Percentiles rank a stretch among this genome's conserved stretches.
phyloP scores from a whole-genome alignment of 2,329 filamentous ascomycete genomes.

The Botrytis fragariae region DNA sequence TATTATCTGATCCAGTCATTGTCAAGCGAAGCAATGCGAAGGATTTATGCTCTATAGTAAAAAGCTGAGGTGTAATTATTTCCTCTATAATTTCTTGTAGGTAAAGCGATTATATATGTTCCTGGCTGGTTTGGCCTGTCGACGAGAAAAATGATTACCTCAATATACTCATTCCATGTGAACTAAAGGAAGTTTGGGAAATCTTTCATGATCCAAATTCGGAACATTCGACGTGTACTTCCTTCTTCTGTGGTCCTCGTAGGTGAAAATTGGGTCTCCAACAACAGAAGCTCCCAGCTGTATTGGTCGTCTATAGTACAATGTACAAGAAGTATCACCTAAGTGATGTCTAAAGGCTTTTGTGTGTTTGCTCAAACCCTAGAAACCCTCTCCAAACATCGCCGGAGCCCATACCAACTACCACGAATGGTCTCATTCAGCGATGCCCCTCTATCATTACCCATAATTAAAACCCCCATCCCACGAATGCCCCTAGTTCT shows the following conservation, averaged over 20 bases:
- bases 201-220: not conserved
- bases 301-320: slow-evolving; percentile 39
- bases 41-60: not conserved
- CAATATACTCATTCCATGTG: slow-evolving; percentile 1
- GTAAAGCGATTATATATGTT: not conserved
- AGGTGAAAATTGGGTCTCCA: slow-evolving; percentile 19
- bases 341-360: slow-evolving; percentile 38
- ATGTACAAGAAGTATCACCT: slow-evolving; percentile 40
- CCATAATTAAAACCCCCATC: slow-evolving; percentile 32
- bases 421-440: slow-evolving; percentile 22
- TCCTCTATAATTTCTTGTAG: not conserved
- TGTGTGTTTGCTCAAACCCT: slow-evolving; percentile 26
- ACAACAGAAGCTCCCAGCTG: slow-evolving; percentile 24
- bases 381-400: slow-evolving; percentile 30
- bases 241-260: slow-evolving; percentile 13
- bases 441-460: slow-evolving; percentile 31
- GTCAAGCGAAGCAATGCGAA: not conserved
- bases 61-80: not conserved
- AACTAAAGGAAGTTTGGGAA: not conserved
- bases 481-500: slow-evolving; percentile 36
- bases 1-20: not conserved
- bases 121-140: not conserved
- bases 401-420: slow-evolving; percentile 25
- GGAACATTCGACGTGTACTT: not conserved
- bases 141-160: not conserved